Evolutionary conservation across 2,329 filamentous ascomycete species (phyloP), one percentile per base, ranked within the genome.

Genomic region (Verticillium nubilum): DNA sequence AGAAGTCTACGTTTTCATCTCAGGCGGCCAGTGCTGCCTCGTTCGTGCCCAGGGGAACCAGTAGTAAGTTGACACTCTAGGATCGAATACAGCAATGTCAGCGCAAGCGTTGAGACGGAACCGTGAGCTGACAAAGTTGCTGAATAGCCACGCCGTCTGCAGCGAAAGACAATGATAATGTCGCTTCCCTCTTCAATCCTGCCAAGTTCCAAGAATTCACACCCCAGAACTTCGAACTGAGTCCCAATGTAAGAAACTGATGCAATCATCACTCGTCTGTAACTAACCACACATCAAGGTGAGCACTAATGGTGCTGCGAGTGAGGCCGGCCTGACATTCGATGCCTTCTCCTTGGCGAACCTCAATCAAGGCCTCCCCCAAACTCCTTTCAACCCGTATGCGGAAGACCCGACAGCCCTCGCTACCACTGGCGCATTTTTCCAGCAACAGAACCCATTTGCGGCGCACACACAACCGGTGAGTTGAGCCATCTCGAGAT

Each of bases 21-120:
- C 92, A 96, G 74, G 90, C 91, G 59, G 93, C 90, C n/a, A 95
- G 85, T 72, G 95, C 94, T 25, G 90, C 92, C 23, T 87, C 91
- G 4, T 96, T 96, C 68, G 95, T 90, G 19, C 91, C 91, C 33
- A 84, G 90, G 67, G 86, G 80, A 61, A 71, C 77, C 58, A 76
- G 77, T 63, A 70, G 78, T 78, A 67, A 63, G 70, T 60, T 27
- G 12, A 5, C 17, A 28, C 1, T n/a, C 9, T 19, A 9, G 19
- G 25, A 6, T 53, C 26, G 12, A 37, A 28, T n/a, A 19, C n/a
- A 7, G 1, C 5, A 9, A 2, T 15, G 42, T 7, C 42, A 47
- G n/a, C 19, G 4, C 9, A 47, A 7, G 4, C 9, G 6, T 47
- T 13, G 12, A 23, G 33, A n/a, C 7, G 12, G 10, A 5, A 23